Percentiles rank a stretch among this genome's conserved stretches.
These are phyloP conservation scores for Solanum corneliomulleri DNA, from an alignment of 257 asterid species.

Conservation along the genomic window DNA sequence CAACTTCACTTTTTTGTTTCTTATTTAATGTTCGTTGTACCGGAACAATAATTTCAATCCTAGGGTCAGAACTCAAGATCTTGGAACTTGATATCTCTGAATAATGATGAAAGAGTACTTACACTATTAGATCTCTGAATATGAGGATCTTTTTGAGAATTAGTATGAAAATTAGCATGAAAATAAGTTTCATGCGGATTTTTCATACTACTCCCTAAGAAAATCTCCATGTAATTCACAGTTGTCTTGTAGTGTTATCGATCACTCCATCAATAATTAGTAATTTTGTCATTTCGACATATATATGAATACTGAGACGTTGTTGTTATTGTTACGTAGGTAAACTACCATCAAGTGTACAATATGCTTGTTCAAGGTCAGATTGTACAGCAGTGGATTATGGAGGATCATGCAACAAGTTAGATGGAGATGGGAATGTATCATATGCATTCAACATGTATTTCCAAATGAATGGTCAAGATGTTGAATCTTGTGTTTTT, in stretches of 20 bases:
- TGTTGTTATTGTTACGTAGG: background rate
- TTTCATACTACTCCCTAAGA: too few species aligned
- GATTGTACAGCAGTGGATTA: constrained; percentile 7
- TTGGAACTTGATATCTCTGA: background rate
- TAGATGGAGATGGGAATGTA: background rate
- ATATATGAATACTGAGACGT: background rate
- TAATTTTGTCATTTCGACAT: background rate
- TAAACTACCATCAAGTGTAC: background rate
- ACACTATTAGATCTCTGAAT: too few species aligned
- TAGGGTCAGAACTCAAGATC: background rate
- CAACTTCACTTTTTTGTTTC: background rate
- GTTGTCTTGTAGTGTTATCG: too few species aligned
- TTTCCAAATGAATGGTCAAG: constrained; percentile 6
- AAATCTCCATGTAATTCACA: too few species aligned
- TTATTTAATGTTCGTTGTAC: too few species aligned
- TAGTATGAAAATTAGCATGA: too few species aligned
- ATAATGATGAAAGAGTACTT: too few species aligned
- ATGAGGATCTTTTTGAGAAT: too few species aligned
- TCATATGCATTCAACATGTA: constrained; percentile 17
- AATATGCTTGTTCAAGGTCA: background rate
- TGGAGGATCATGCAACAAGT: constrained; percentile 10
- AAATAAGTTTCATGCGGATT: too few species aligned
- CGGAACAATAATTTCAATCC: too few species aligned
- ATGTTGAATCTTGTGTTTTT: constrained; percentile 12
- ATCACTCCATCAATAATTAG: too few species aligned